These are phyloP conservation scores for Suillus variegatus DNA, from an alignment of 768 basidiomycete genomes.

Conservation along the genomic window DNA sequence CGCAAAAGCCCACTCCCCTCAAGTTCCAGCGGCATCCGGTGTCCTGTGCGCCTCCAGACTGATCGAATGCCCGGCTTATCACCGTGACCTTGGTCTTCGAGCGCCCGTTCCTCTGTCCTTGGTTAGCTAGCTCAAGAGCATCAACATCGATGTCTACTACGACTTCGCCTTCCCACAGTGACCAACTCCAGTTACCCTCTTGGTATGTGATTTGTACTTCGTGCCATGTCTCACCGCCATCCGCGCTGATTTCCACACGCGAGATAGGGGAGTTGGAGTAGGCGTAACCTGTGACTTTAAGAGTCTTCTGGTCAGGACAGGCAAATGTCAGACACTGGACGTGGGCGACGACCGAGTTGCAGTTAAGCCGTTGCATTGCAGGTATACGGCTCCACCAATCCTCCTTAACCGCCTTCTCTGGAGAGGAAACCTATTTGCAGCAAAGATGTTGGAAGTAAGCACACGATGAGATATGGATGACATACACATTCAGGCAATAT, in stretches of 20 bases:
- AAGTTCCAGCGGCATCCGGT: conserved; percentile 61
- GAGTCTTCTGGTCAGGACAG: conserved; percentile 24
- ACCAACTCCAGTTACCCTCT: conserved; percentile 73
- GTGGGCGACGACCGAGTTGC: conserved; percentile 60
- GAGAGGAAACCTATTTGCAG: conserved; percentile 23
- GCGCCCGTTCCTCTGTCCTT: conserved; percentile 17
- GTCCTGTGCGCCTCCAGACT: conserved; percentile 48
- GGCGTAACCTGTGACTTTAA: conserved; percentile 56
- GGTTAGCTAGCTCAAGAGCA: conserved; percentile 7
- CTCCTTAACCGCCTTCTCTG: conserved; percentile 25
- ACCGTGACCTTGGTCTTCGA: conserved; percentile 23
- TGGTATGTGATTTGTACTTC: conserved; percentile 56
- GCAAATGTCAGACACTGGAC: conserved; percentile 13
- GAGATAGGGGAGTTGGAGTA: conserved; percentile 49
- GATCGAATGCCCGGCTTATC: conserved; percentile 55
- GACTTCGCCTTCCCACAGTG: conserved; percentile 62
- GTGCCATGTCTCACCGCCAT: conserved; percentile 54
- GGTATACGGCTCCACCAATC: conserved; percentile 56
- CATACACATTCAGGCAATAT: conserved; percentile 52
- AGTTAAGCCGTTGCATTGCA: conserved; percentile 55
- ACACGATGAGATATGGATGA: neutral
- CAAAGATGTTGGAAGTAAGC: neutral
- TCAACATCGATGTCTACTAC: conserved; percentile 27
- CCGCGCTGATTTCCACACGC: conserved; percentile 50
- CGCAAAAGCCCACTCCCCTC: conserved; percentile 55